These are phyloP conservation scores for Claviceps africana DNA, from an alignment of 2,329 filamentous ascomycete species.

Conservation along the genomic window DNA sequence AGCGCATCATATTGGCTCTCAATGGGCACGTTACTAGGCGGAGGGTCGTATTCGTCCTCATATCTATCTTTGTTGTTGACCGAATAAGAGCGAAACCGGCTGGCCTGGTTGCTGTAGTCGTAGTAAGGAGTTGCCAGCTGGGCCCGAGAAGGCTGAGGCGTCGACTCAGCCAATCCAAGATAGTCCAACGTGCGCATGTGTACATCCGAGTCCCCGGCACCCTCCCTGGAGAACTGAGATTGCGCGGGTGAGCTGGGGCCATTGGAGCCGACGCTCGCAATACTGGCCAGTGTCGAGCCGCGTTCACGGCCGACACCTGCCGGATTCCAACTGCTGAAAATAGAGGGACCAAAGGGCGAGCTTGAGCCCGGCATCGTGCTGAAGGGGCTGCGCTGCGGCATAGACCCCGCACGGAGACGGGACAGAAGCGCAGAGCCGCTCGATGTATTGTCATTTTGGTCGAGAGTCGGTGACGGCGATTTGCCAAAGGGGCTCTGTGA, in stretches of 20 bases:
- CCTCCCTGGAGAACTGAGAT: slow-evolving; percentile 75
- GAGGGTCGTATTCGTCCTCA: slow-evolving; percentile 58
- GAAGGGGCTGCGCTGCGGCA: slow-evolving; percentile 75
- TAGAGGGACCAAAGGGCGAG: slow-evolving; percentile 72
- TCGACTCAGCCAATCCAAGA: slow-evolving; percentile 85
- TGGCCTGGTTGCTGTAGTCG: slow-evolving; percentile 63
- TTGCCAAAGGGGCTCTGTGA: slow-evolving; percentile 73
- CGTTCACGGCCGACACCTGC: slow-evolving; percentile 55
- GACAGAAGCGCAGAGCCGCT: slow-evolving; percentile 65
- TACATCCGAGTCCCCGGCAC: slow-evolving; percentile 73
- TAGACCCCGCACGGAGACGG: slow-evolving; percentile 77
- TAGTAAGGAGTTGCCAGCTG: slow-evolving; percentile 63
- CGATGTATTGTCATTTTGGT: slow-evolving; percentile 30
- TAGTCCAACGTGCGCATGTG: slow-evolving; percentile 87
- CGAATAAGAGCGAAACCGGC: slow-evolving; percentile 89
- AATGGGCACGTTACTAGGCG: slow-evolving; percentile 27
- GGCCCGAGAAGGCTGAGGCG: slow-evolving; percentile 66
- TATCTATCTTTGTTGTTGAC: slow-evolving; percentile 98
- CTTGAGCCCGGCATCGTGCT: slow-evolving; percentile 37
- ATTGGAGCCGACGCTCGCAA: slow-evolving; percentile 80
- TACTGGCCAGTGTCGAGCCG: slow-evolving; percentile 69
- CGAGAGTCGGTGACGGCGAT: slow-evolving; percentile 43
- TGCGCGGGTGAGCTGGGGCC: slow-evolving; percentile 76
- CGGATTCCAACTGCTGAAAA: slow-evolving; percentile 80
- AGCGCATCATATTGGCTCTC: slow-evolving; percentile 47